Base-by-base conservation (phyloP, 768 basidiomycete species). In the Hydnomerulius pinastri region DNA sequence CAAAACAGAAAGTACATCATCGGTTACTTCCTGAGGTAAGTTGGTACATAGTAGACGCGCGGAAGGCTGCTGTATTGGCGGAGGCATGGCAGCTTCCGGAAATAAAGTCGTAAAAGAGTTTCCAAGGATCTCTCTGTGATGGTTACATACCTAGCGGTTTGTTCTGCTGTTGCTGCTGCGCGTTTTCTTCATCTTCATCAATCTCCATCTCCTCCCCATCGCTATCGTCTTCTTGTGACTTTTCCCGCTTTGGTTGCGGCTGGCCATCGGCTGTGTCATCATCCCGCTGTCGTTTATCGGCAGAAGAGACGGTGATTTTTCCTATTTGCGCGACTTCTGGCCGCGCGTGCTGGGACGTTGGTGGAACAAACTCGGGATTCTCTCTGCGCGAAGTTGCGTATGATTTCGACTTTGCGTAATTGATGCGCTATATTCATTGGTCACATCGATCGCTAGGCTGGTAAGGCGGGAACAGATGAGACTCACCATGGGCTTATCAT, bases 131-230 rank as follows among this genome's bases (percentile, higher is more conserved):
- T 21, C 3, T 21, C 51, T 45, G 20, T 43, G 35, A 64, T 43
- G 28, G 61, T 54, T 60, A 76, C 80, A 66, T 76, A 84, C 82
- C 79, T 57, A 73, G 59, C 57, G 71, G 67, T 53, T 60, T 67
- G 42, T 51, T 69, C 52, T 68, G 69, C 53, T 71, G 76, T 40
- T 51, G 68, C 52, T 68, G 69, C 53, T 71, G 76, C 40, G 72
- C 71, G 30, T 73, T 65, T 47, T 88, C 86, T 39, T 90, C 87
- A 40, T 97, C 92, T 43, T 94, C 92, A 53, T 94, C 92, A 62
- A 93, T 91, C 72, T 96, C 93, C 87, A 95, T 95, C 73, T 93
- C 91, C 64, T 88, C 88, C 47, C 85, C 92, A 55, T 90, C 89
- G 56, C 71, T 80, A 12, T 73, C 72, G 11, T 83, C 82, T 35